A percentile compares a stretch with the other conserved stretches of the same genome.
These are phyloP conservation scores for Ampelocalamus luodianensis DNA, from an alignment of 176 grass and related monocot species.

Conservation along the genomic window DNA sequence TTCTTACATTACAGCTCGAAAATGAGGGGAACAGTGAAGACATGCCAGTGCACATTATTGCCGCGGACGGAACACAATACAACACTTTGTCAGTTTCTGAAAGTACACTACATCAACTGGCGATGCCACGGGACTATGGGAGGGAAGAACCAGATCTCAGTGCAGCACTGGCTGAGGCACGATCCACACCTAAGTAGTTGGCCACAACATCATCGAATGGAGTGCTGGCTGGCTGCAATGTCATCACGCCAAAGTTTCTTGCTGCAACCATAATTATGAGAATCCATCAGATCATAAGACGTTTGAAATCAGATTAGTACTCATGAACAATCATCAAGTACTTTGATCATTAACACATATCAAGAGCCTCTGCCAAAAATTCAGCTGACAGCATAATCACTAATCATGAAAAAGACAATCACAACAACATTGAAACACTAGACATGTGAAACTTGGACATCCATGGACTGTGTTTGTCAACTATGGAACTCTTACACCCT, in stretches of 20 bases:
- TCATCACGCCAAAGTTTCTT: conserved; percentile 41
- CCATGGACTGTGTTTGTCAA: conserved; percentile 1
- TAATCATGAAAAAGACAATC: neutral
- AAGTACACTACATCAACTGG: conserved; percentile 50
- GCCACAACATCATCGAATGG: conserved; percentile 40
- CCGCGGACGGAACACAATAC: conserved; percentile 37
- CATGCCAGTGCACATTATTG: conserved; percentile 52
- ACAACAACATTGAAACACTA: neutral
- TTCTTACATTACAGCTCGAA: conserved; percentile 52
- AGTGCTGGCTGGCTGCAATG: conserved; percentile 18
- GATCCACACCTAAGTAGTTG: conserved; percentile 52
- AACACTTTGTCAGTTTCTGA: conserved; percentile 47
- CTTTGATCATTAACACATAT: neutral
- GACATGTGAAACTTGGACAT: neutral
- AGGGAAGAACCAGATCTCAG: neutral
- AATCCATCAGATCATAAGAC: neutral
- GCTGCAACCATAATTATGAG: conserved; percentile 29
- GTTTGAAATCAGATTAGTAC: conserved; percentile 4
- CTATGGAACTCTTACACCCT: neutral
- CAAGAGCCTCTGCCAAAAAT: neutral
- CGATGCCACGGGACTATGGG: conserved; percentile 22
- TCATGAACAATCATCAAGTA: neutral
- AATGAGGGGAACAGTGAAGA: neutral
- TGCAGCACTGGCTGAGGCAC: conserved; percentile 29
- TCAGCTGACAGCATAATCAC: conserved; percentile 3